Conservation (phyloP, 305 asterid genomes). For the Lippia alba region DNA sequence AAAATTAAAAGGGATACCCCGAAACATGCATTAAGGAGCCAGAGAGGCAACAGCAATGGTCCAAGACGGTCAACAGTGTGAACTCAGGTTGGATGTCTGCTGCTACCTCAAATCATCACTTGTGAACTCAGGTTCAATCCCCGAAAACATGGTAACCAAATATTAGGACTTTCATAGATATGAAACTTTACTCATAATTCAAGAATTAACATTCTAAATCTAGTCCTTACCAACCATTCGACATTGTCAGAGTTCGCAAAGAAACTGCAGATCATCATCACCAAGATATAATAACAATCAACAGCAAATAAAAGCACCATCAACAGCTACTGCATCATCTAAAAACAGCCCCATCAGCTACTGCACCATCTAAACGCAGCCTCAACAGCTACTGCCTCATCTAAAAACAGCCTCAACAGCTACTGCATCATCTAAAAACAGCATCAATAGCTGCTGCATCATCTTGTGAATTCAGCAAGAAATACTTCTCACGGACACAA, state of each 20-base stretch:
- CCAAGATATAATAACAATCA: constrained; percentile 59
- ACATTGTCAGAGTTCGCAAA: constrained; percentile 36
- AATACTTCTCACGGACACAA: constrained; percentile 63
- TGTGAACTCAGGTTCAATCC: too few species aligned
- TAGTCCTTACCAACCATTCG: constrained; percentile 58
- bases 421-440: constrained; percentile 67
- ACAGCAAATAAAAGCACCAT: constrained; percentile 57
- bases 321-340: constrained; percentile 60
- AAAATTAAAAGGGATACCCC: too few species aligned
- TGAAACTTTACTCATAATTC: too few species aligned
- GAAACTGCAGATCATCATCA: constrained; percentile 50
- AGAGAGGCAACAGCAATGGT: too few species aligned
- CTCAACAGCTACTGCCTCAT: constrained; percentile 66
- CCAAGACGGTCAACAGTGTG: too few species aligned
- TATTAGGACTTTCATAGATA: too few species aligned
- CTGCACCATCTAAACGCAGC: constrained; percentile 69
- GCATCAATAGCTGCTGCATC: constrained; percentile 70
- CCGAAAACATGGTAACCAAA: too few species aligned
- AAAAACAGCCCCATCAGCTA: constrained; percentile 58
- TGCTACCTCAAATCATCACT: too few species aligned
- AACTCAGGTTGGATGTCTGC: too few species aligned
- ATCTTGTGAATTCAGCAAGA: constrained; percentile 69
- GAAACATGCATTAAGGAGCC: too few species aligned
- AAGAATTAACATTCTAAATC: background rate
- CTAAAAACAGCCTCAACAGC: constrained; percentile 61